Percentiles rank a stretch among this genome's conserved stretches.
These are phyloP conservation scores for Actinomortierella ambigua DNA, from an alignment of 371 early-diverging fungal genomes.

Conservation along the genomic window DNA sequence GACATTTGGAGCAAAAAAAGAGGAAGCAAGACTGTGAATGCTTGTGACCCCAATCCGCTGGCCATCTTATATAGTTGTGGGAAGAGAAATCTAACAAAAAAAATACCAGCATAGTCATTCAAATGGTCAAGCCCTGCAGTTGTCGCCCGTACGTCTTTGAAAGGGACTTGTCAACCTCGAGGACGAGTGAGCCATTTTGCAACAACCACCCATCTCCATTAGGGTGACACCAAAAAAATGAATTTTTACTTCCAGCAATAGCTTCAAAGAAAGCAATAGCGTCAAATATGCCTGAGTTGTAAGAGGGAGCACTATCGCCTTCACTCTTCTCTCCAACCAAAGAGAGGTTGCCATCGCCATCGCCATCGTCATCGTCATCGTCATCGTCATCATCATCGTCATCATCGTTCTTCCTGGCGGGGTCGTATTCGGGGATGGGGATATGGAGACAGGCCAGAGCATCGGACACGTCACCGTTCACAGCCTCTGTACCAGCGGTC, in stretches of 20 bases:
- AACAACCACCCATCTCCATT: no score
- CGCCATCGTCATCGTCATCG: constrained; percentile 1
- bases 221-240: no score
- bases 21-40: neutral
- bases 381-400: constrained; percentile 17
- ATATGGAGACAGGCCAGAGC: constrained; percentile 59
- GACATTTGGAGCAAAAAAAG: constrained; percentile 27
- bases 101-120: constrained; percentile 54
- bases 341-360: constrained; percentile 1
- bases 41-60: no score
- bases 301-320: constrained; percentile 39
- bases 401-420: no score
- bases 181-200: neutral
- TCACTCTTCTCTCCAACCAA: constrained; percentile 52
- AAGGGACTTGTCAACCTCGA: no score
- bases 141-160: constrained; percentile 38
- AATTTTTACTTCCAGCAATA: no score
- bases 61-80: no score
- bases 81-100: no score
- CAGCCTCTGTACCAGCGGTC: neutral
- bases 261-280: constrained; percentile 33
- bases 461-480: constrained; percentile 42
- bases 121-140: constrained; percentile 56
- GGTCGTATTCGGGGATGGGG: constrained; percentile 50
- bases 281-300: constrained; percentile 47